Percentiles rank a stretch among this genome's conserved stretches.
Conservation (phyloP, 2,329 filamentous ascomycete species). For the Colletotrichum paranaense region DNA sequence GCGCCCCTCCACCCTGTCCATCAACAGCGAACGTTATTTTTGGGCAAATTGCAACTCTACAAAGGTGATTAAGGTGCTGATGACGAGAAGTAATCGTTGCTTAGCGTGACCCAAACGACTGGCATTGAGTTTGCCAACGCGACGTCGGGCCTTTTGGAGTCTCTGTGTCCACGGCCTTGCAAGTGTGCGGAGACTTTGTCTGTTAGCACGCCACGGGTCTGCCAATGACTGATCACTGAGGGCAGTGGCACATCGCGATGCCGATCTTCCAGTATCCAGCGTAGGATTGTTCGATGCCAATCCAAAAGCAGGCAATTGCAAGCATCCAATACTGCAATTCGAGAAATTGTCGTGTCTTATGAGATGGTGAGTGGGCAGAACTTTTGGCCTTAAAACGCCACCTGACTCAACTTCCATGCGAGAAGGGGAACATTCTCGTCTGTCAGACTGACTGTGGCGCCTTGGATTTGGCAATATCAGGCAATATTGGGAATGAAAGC, state of each 20-base stretch:
- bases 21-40: not conserved
- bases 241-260: not conserved
- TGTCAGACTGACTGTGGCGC: not conserved
- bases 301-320: not conserved
- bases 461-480: not conserved
- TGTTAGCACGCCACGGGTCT: not conserved
- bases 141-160: not conserved
- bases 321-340: not conserved
- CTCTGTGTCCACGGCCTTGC: not conserved
- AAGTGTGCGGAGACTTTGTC: not conserved
- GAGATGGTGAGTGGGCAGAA: not conserved
- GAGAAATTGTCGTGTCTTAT: not conserved
- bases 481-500: not conserved
- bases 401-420: not conserved
- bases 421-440: not conserved
- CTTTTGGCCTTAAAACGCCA: not conserved
- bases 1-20: not conserved
- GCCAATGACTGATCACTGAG: not conserved
- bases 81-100: not conserved
- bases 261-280: not conserved
- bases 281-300: not conserved
- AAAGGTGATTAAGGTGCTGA: not conserved
- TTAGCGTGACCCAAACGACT: slow-evolving; percentile 27
- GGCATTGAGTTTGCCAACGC: slow-evolving; percentile 23
- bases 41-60: not conserved